A percentile compares a stretch with the other conserved stretches of the same genome.
Conservation (phyloP, 441 rosid species). For the Erodium trifolium region DNA sequence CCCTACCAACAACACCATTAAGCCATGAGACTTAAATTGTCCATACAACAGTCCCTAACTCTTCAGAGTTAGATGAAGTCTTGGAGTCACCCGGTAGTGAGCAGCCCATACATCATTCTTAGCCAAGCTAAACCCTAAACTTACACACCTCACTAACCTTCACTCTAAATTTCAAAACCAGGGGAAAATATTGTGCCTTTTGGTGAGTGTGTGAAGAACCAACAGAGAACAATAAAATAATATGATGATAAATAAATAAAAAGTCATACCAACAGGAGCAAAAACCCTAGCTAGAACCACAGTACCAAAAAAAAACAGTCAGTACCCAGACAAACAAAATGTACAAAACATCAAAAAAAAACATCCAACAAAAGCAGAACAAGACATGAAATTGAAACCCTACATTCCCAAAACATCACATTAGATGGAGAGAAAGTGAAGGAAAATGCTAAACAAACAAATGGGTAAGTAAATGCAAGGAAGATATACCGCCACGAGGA, state of each 20-base stretch:
- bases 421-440: no score
- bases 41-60: not conserved
- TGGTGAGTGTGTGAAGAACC: not conserved
- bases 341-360: not conserved
- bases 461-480: not conserved
- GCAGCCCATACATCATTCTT: not conserved
- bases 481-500: not conserved
- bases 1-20: not conserved
- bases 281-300: not conserved
- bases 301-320: not conserved
- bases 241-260: not conserved
- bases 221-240: not conserved
- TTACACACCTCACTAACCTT: not conserved
- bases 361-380: not conserved
- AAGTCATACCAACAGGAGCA: not conserved
- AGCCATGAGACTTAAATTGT: not conserved
- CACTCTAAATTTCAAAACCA: not conserved
- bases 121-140: not conserved
- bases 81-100: not conserved
- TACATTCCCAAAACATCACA: not conserved
- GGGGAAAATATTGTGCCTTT: not conserved
- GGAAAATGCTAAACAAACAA: not conserved
- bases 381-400: slow-evolving; percentile 5
- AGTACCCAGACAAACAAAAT: not conserved
- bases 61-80: not conserved